These are phyloP conservation scores for Vitis amurensis DNA, from an alignment of 164 flowering plant species.

Conservation along the genomic window DNA sequence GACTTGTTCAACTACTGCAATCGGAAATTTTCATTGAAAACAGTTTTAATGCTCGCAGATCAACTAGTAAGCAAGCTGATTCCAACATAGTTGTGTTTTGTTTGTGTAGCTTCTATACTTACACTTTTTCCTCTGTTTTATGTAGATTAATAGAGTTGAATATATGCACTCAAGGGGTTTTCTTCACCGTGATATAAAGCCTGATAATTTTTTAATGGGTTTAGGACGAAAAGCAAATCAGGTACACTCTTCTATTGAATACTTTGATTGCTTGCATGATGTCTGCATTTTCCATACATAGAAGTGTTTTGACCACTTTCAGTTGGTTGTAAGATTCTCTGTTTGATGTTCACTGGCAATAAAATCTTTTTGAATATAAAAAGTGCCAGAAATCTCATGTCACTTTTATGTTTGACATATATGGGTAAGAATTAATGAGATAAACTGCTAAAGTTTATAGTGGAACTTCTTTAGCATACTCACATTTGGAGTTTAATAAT, in stretches of 20 bases:
- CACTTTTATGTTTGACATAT: too few species aligned
- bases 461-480: too few species aligned
- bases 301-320: background rate
- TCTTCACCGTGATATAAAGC: slow-evolving; percentile 81
- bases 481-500: too few species aligned
- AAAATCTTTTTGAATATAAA: too few species aligned
- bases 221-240: slow-evolving; percentile 75
- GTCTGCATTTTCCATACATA: background rate
- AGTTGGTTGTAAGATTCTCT: too few species aligned
- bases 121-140: background rate
- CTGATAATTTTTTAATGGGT: slow-evolving; percentile 79
- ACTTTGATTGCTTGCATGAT: background rate
- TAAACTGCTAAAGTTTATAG: too few species aligned
- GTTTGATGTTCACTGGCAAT: too few species aligned
- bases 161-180: slow-evolving; percentile 75
- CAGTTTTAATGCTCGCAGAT: slow-evolving; percentile 76
- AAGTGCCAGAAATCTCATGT: too few species aligned
- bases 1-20: slow-evolving; percentile 66
- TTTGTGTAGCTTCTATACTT: background rate
- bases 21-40: slow-evolving; percentile 60
- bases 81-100: background rate
- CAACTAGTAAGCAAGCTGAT: slow-evolving; percentile 47
- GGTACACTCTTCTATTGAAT: slow-evolving; percentile 22
- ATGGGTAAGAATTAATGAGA: too few species aligned
- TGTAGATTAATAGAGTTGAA: slow-evolving; percentile 66